A percentile compares a stretch with the other conserved stretches of the same genome.
phyloP scores from a whole-genome alignment of 176 grass and related monocot genomes.

The Oryza australiensis region DNA sequence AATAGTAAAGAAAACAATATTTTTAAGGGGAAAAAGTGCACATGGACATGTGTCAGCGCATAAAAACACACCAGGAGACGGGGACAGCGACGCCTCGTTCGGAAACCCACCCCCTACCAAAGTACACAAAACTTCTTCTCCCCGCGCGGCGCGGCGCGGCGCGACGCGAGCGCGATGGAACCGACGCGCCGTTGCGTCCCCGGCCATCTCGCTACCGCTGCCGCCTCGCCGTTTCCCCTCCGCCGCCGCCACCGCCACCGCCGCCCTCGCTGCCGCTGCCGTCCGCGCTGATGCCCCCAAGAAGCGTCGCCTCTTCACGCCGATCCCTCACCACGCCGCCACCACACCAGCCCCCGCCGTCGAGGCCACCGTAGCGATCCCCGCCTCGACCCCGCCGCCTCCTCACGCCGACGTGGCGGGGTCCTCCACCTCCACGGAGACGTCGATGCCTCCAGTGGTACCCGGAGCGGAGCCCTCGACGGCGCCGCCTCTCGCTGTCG shows the following conservation, averaged over 20 bases:
- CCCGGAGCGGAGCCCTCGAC: background rate
- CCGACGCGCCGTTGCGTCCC: no score
- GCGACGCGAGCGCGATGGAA: no score
- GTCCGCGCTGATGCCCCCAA: constrained; percentile 35
- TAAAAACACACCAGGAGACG: no score
- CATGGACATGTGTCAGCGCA: no score
- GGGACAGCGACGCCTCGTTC: no score
- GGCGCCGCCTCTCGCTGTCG: background rate
- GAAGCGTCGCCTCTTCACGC: constrained; percentile 40
- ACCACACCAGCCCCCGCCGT: background rate
- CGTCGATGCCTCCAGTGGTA: background rate
- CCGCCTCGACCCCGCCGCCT: background rate
- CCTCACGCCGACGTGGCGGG: background rate
- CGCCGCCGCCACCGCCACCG: background rate
- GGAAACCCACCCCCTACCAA: no score
- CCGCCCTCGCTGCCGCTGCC: no score
- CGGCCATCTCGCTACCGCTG: no score
- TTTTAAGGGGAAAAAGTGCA: no score
- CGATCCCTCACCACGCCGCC: constrained; percentile 36
- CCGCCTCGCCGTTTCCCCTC: background rate
- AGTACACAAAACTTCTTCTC: no score
- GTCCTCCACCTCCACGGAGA: background rate
- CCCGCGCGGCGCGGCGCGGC: no score
- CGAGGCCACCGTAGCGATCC: background rate
- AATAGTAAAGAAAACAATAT: no score